Base-by-base conservation (phyloP, 164 flowering plant genomes). In the Stephania japonica region DNA sequence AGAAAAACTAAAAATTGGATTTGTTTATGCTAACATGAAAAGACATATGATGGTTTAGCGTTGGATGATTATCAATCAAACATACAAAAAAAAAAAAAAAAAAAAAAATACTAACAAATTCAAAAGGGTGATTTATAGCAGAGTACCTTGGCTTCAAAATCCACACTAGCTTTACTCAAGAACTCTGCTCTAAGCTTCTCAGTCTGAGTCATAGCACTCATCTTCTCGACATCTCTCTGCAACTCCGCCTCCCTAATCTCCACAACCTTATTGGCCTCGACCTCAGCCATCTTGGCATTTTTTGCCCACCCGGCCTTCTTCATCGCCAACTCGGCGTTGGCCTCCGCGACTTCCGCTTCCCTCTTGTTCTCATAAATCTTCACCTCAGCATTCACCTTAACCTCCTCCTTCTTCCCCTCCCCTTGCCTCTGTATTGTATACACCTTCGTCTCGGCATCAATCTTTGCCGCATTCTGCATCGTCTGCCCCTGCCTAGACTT, bases 341-440 rank as follows among this genome's bases (percentile, higher is more conserved):
- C 81, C 64, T 76, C 78, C 0, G 81, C 76, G 6, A 81, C 72
- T 18, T 81, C 84, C 4, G 81, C 84, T 47, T 81, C 80, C 27
- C 74, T 72, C 70, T 72, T 41, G 47, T 81, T 81, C 73, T 81
- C 76, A 72, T 42, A 81, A 12, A 81, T 70, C 70, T 77, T 72
- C 43, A 75, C 80, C 26, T 75, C 81, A 1, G 81, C 43, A 71
- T 70, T 76, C 70, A 79, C 80, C 71, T 70, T 76, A n/a, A 71
- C 65, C 71, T 78, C 81, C 61, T 76, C 76, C 67, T 79, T 79
- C 68, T 13, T 70, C 53, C 81, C 80, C 24, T 79, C 75, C 21
- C 81, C 81, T 49, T 78, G 70, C 64, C 81, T 78, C 32, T 78
- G 80, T 13, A 78, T 78, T 3, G 76, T 13, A 13, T 67, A 65